Conservation (phyloP, 2,329 filamentous ascomycete species). For the Arachnopeziza araneosa region DNA sequence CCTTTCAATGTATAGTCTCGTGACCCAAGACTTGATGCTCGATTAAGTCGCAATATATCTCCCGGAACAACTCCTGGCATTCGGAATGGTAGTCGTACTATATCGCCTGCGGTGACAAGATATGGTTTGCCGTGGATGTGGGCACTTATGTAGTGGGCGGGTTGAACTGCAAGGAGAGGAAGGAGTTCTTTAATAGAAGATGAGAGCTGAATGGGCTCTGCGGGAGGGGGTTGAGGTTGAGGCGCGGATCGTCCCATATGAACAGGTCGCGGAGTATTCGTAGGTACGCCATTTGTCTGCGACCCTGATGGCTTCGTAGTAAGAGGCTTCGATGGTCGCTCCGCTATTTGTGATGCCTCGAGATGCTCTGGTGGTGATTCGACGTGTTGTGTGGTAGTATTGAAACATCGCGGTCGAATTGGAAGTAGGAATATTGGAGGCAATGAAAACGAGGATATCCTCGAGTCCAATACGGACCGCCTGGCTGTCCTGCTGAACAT, state of each 20-base stretch:
- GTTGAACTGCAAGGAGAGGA: slow-evolving; percentile 66
- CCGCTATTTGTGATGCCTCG: slow-evolving; percentile 16
- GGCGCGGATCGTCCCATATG: slow-evolving; percentile 17
- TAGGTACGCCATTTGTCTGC: neutral
- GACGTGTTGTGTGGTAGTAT: slow-evolving; percentile 45
- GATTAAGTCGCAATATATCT: slow-evolving; percentile 82
- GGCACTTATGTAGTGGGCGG: slow-evolving; percentile 70
- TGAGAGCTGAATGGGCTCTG: slow-evolving; percentile 37
- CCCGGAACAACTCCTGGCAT: slow-evolving; percentile 74
- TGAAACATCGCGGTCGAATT: slow-evolving; percentile 38
- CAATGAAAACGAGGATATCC: slow-evolving; percentile 35
- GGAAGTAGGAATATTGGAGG: slow-evolving; percentile 49
- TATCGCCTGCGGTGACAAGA: slow-evolving; percentile 71
- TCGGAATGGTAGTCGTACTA: slow-evolving; percentile 70
- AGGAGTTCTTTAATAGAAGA: slow-evolving; percentile 57
- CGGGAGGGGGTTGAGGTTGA: slow-evolving; percentile 13
- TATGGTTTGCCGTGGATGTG: slow-evolving; percentile 78
- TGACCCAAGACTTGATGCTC: slow-evolving; percentile 75
- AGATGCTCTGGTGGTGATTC: slow-evolving; percentile 29
- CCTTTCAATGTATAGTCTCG: slow-evolving; percentile 88
- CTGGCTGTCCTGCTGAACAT: slow-evolving; percentile 47
- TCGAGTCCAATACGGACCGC: slow-evolving; percentile 58
- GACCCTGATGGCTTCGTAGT: neutral
- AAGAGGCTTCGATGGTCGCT: slow-evolving; percentile 1
- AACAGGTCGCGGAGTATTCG: neutral